Percentiles rank a stretch among this genome's conserved stretches.
Evolutionary conservation across 1,284 basidiomycete species (phyloP).

Genomic region (Heterobasidion parviporum): DNA sequence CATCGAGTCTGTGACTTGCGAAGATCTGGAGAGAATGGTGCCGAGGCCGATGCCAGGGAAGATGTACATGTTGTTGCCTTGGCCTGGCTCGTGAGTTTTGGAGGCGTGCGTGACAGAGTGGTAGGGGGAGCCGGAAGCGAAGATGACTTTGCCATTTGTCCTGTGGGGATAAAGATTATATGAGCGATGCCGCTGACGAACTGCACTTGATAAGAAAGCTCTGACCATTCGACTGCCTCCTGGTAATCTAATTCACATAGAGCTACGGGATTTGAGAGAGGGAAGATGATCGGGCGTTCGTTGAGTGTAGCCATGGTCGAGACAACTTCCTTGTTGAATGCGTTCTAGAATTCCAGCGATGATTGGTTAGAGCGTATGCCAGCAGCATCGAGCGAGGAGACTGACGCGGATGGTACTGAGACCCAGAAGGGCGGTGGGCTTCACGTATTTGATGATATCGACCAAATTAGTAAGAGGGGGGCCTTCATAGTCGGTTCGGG

Average conservation of each 20-base stretch:
- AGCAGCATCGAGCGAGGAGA: not conserved
- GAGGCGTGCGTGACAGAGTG: slow-evolving; percentile 43
- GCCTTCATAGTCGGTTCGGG: slow-evolving; percentile 61
- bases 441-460: slow-evolving; percentile 68
- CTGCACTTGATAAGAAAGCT: not conserved
- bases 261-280: slow-evolving; percentile 74
- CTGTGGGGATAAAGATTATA: slow-evolving; percentile 17
- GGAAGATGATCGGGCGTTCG: slow-evolving; percentile 76
- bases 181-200: not conserved
- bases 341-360: slow-evolving; percentile 30
- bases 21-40: slow-evolving; percentile 50
- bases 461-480: slow-evolving; percentile 41
- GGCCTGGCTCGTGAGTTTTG: slow-evolving; percentile 59
- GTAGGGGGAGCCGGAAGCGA: slow-evolving; percentile 80
- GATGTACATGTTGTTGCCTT: slow-evolving; percentile 77
- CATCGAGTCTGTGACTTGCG: slow-evolving; percentile 56
- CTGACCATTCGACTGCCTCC: slow-evolving; percentile 63
- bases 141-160: slow-evolving; percentile 62
- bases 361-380: not conserved
- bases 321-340: slow-evolving; percentile 68
- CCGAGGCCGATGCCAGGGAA: slow-evolving; percentile 65
- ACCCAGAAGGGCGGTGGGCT: slow-evolving; percentile 78
- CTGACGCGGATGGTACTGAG: slow-evolving; percentile 62
- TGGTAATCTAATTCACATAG: slow-evolving; percentile 64
- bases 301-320: slow-evolving; percentile 66